Evolutionary conservation across 257 asterid genomes (phyloP), one percentile per base, ranked within the genome.

Genomic region (Jacaranda mimosifolia): DNA sequence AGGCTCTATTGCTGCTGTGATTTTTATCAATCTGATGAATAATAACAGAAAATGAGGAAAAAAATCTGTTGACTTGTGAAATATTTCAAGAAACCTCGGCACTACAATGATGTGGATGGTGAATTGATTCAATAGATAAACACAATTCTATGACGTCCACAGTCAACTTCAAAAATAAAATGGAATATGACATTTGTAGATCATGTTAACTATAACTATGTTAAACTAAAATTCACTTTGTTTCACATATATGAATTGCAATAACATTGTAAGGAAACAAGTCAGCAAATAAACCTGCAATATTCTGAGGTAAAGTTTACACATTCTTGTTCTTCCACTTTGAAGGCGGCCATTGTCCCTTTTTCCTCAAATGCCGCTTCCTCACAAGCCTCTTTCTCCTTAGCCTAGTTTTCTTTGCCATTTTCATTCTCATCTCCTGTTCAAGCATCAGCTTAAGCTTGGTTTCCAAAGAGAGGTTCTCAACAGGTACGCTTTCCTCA

Each of bases 341-440:
- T 0, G 97, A 94, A 73, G 98, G 99, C 4, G 99, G 98, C 99
- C 99, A 94, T 68, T 96, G 82, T 2, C 98, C 99, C 85, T 87
- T 94, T 91, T 94, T 94, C 93, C 99, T 92, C 81, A 94, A 80
- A 69, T 82, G 95, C 65, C 97, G 96, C 79, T 94, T 94, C 90
- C 87, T 85, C 57, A 94, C 87, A 6, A 94, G 99, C 86, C 86
- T 85, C 91, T 92, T 94, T 80, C 98, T 87, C 81, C 92, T 84
- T 2, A 92, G 88, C 80, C 99, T 87, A 63, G 92, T 84, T 82
- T 92, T 94, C 91, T 94, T 94, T 7, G 98, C 97, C 73, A 89
- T 21, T 72, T 91, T 94, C 98, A 91, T 90, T 74, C 81, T 90
- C 85, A 81, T 72, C 89, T 83, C 83, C 83, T 90, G 97, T 63